These are phyloP conservation scores for Corylus americana DNA, from an alignment of 306 rosid species.

Conservation along the genomic window DNA sequence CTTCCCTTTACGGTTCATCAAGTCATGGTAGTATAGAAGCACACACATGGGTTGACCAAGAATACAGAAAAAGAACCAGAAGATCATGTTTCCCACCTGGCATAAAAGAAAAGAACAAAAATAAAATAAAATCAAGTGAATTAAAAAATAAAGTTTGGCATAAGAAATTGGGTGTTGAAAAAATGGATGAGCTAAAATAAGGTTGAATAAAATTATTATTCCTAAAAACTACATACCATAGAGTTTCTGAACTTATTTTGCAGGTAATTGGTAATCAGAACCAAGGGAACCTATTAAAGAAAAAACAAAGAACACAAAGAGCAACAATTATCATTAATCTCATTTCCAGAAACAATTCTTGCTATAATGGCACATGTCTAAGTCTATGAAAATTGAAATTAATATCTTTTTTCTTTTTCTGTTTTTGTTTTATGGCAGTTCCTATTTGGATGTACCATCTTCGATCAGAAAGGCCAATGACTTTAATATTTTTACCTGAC, in stretches of 20 bases:
- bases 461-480: not conserved
- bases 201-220: conserved; percentile 15
- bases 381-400: not conserved
- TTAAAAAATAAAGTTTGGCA: conserved; percentile 8
- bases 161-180: not conserved
- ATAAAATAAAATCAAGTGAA: not conserved
- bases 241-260: conserved; percentile 74
- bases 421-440: not conserved
- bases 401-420: not conserved
- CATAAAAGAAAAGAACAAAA: conserved; percentile 1
- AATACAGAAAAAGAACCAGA: conserved; percentile 89
- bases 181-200: conserved; percentile 3
- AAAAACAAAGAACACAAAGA: conserved; percentile 10
- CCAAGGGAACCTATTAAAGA: conserved; percentile 66
- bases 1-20: conserved; percentile 70
- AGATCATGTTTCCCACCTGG: conserved; percentile 92
- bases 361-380: not conserved
- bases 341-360: not conserved
- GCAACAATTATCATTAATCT: not conserved
- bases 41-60: conserved; percentile 97
- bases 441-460: not conserved
- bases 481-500: conserved; percentile 57
- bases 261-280: conserved; percentile 77
- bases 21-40: conserved; percentile 87
- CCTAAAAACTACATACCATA: conserved; percentile 55